A percentile compares a stretch with the other conserved stretches of the same genome.
phyloP scores from a whole-genome alignment of 2,329 filamentous ascomycete genomes.

The Pyrenochaeta sp. region DNA sequence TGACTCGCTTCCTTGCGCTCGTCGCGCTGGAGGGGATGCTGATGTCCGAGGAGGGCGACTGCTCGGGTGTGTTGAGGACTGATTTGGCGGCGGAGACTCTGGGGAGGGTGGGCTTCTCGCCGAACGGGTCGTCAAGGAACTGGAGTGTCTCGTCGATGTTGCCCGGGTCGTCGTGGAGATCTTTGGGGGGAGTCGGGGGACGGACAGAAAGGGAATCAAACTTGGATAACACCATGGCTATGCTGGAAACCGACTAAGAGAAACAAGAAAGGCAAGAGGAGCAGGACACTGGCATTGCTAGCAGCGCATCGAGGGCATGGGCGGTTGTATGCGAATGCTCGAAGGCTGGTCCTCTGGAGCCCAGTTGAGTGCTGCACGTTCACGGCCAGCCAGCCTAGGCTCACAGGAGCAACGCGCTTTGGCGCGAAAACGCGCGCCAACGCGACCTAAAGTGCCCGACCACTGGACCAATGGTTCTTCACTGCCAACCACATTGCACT shows the following conservation, averaged over 20 bases:
- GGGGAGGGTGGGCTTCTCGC: slow-evolving; percentile 36
- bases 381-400: too few relatives aligned
- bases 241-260: slow-evolving; percentile 35
- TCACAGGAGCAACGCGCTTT: too few relatives aligned
- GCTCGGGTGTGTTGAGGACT: slow-evolving; percentile 48
- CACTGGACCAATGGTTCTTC: slow-evolving; percentile 16
- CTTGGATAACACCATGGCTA: slow-evolving; percentile 51
- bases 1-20: slow-evolving; percentile 57
- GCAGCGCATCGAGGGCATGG: slow-evolving; percentile 11
- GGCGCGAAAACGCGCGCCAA: too few relatives aligned
- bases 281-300: slow-evolving; percentile 35
- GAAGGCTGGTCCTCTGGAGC: slow-evolving; percentile 24
- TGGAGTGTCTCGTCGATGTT: slow-evolving; percentile 49
- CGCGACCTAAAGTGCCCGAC: slow-evolving; percentile 8
- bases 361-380: too few relatives aligned
- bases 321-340: slow-evolving; percentile 14
- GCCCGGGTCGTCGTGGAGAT: slow-evolving; percentile 46
- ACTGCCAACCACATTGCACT: too few relatives aligned
- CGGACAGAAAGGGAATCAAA: slow-evolving; percentile 59
- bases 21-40: slow-evolving; percentile 39
- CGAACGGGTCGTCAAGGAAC: slow-evolving; percentile 53
- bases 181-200: slow-evolving; percentile 65
- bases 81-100: slow-evolving; percentile 30
- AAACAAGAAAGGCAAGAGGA: slow-evolving; percentile 27
- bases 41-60: slow-evolving; percentile 54